A percentile compares a stretch with the other conserved stretches of the same genome.
phyloP scores from a whole-genome alignment of 108 stramenopile genomes.

The Licmophora abbreviata region DNA sequence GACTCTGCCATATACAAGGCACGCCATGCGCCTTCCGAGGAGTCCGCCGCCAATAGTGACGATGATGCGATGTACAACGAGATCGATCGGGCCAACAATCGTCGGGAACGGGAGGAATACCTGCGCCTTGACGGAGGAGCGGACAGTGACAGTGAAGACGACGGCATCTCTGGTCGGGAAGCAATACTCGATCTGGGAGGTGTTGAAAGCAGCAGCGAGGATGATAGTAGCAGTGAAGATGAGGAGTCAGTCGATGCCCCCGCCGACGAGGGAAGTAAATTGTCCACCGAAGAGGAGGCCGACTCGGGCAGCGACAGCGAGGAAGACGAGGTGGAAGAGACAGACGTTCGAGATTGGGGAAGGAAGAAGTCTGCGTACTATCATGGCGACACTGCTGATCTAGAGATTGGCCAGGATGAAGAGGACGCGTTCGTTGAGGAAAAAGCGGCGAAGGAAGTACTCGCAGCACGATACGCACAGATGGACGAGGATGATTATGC shows the following conservation, averaged over 20 bases:
- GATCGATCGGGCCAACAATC: constrained; percentile 45
- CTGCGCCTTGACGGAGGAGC: constrained; percentile 22
- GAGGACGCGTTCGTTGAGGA: constrained; percentile 78
- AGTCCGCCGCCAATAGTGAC: constrained; percentile 9
- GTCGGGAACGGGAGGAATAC: constrained; percentile 35
- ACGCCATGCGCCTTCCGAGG: constrained; percentile 9
- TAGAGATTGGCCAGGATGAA: constrained; percentile 90
- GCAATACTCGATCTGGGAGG: constrained; percentile 64
- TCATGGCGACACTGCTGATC: constrained; percentile 90
- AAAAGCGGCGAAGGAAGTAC: constrained; percentile 77
- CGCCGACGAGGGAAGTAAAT: constrained; percentile 1
- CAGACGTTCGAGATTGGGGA: constrained; percentile 69
- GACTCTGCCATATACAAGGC: constrained; percentile 46
- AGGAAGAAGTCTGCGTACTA: constrained; percentile 81
- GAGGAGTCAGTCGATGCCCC: constrained; percentile 12
- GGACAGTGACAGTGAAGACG: constrained; percentile 26
- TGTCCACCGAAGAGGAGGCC: constrained; percentile 1
- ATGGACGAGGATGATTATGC: constrained; percentile 83
- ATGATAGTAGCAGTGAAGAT: constrained; percentile 14
- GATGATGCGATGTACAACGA: constrained; percentile 57
- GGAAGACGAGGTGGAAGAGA: constrained; percentile 23
- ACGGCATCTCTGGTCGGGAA: constrained; percentile 37
- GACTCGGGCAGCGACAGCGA: constrained; percentile 11
- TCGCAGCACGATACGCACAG: constrained; percentile 51
- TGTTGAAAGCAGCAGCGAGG: constrained; percentile 30